Conservation (phyloP, 495 filamentous ascomycete species). For the Hypoxylon perforatum region DNA sequence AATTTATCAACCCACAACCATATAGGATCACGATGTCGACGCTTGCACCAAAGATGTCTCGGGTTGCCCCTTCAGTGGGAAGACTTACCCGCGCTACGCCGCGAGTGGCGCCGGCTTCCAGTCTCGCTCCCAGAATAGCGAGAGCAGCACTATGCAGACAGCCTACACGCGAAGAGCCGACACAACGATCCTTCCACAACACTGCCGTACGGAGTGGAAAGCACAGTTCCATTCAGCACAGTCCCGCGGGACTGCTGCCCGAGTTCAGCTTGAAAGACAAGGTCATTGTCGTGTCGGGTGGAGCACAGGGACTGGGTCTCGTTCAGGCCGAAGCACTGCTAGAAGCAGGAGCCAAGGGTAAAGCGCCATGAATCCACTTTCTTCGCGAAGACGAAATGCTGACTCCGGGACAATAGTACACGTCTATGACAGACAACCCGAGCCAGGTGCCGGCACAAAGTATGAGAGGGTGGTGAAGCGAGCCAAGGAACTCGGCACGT, state of each 20-base stretch:
- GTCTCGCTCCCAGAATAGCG: slow-evolving; percentile 16
- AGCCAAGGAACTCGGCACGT: slow-evolving; percentile 74
- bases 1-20: background rate
- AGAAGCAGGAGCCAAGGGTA: slow-evolving; percentile 77
- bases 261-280: slow-evolving; percentile 84
- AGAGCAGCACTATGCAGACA: slow-evolving; percentile 6
- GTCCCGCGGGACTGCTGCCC: slow-evolving; percentile 58
- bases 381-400: slow-evolving; percentile 5
- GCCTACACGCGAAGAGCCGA: slow-evolving; percentile 13
- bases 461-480: slow-evolving; percentile 73
- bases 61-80: slow-evolving; percentile 33
- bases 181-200: slow-evolving; percentile 26
- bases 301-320: slow-evolving; percentile 80
- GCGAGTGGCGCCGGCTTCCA: slow-evolving; percentile 18
- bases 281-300: slow-evolving; percentile 82
- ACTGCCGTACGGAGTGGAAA: slow-evolving; percentile 12
- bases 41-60: slow-evolving; percentile 31
- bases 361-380: slow-evolving; percentile 3
- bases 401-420: slow-evolving; percentile 59
- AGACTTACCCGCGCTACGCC: slow-evolving; percentile 33
- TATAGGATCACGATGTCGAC: slow-evolving; percentile 36
- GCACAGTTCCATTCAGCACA: background rate
- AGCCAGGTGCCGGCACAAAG: slow-evolving; percentile 50
- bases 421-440: slow-evolving; percentile 63
- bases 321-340: slow-evolving; percentile 83